Conservation (phyloP, 2,329 filamentous ascomycete species). For the Dendryphion nanum region DNA sequence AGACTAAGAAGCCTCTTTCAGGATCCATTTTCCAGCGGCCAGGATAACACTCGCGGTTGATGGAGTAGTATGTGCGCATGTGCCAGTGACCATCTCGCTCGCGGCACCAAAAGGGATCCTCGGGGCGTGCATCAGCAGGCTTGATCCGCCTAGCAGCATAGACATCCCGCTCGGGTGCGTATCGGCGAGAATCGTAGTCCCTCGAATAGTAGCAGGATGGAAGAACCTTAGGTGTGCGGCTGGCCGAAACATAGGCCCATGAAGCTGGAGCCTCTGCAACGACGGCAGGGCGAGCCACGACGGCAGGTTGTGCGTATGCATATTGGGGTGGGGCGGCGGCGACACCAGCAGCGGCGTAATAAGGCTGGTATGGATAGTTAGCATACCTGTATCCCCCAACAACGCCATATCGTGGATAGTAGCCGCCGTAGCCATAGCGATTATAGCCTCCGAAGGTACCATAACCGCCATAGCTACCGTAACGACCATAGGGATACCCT, state of each 20-base stretch:
- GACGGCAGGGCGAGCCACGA: neutral
- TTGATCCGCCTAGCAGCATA: constrained; percentile 30
- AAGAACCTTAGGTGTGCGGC: constrained; percentile 1
- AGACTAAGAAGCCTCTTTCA: constrained; percentile 31
- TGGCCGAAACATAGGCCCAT: constrained; percentile 1
- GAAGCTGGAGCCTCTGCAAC: constrained; percentile 5
- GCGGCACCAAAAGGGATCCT: constrained; percentile 38
- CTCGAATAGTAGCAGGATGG: constrained; percentile 14
- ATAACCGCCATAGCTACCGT: constrained; percentile 1
- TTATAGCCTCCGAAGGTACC: neutral
- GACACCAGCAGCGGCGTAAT: constrained; percentile 22
- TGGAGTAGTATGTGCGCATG: constrained; percentile 35
- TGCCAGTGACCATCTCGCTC: constrained; percentile 38
- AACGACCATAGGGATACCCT: constrained; percentile 5
- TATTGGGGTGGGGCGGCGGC: constrained; percentile 4
- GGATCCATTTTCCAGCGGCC: constrained; percentile 38
- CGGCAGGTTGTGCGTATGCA: constrained; percentile 15
- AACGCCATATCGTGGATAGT: constrained; percentile 13
- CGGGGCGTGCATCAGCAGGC: constrained; percentile 30
- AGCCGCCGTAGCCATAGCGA: constrained; percentile 16
- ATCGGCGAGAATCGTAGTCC: constrained; percentile 26
- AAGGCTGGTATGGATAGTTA: constrained; percentile 36
- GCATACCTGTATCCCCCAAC: constrained; percentile 20
- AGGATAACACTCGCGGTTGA: constrained; percentile 38
- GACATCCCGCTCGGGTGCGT: constrained; percentile 31